phyloP scores from a whole-genome alignment of 164 flowering plant species.

The Nymphaea colorata region DNA sequence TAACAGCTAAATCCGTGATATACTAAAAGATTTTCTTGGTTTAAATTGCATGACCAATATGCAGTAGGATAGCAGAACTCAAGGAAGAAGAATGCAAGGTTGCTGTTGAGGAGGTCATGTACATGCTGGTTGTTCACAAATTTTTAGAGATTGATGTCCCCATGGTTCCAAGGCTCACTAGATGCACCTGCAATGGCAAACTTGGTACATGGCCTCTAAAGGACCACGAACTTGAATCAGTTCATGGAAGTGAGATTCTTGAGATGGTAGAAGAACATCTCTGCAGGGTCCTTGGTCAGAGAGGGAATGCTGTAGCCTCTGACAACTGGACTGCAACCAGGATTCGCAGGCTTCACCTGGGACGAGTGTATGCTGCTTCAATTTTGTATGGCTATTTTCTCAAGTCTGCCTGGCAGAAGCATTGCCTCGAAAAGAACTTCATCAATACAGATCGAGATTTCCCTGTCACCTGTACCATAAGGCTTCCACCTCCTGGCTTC shows the following conservation, averaged over 20 bases:
- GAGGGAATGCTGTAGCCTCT: conserved; percentile 38
- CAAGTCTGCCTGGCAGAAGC: conserved; percentile 56
- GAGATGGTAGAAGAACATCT: conserved; percentile 69
- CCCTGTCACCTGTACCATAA: conserved; percentile 11
- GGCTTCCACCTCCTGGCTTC: conserved; percentile 16
- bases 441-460: conserved; percentile 9
- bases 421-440: conserved; percentile 38
- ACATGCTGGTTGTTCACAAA: conserved; percentile 51
- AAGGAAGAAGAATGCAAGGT: conserved; percentile 44
- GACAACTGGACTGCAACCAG: conserved; percentile 41
- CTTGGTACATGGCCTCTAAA: conserved; percentile 64
- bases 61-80: conserved; percentile 83
- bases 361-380: conserved; percentile 58
- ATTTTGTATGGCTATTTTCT: conserved; percentile 77
- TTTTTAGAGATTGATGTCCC: conserved; percentile 62
- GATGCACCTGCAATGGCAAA: conserved; percentile 47
- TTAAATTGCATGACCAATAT: background rate
- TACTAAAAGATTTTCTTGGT: too few species aligned
- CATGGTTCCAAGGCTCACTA: conserved; percentile 66
- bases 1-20: too few species aligned
- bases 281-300: conserved; percentile 39
- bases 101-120: conserved; percentile 75
- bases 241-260: conserved; percentile 47
- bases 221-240: conserved; percentile 65
- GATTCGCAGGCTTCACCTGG: conserved; percentile 32